phyloP scores from a whole-genome alignment of 176 grass and related monocot species.

The Avena sativa region DNA sequence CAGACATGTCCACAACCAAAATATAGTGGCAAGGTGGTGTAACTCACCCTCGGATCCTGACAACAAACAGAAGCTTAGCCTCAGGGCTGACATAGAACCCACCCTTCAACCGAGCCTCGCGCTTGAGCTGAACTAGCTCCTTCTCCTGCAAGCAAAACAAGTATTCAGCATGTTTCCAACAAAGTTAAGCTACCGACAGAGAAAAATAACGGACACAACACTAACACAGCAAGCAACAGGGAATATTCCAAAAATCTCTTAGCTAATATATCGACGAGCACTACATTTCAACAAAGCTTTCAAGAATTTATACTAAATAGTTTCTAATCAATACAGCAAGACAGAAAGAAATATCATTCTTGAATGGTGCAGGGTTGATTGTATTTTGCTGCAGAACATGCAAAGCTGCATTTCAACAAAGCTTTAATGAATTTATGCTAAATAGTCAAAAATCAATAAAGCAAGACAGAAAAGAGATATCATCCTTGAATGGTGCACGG shows the following conservation, averaged over 20 bases:
- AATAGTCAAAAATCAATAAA: background rate
- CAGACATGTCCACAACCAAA: too few species aligned
- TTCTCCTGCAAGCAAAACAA: slow-evolving; percentile 56
- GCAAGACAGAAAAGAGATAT: background rate
- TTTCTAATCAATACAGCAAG: background rate
- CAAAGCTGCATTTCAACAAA: background rate
- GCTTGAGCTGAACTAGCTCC: slow-evolving; percentile 87
- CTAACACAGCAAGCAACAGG: background rate
- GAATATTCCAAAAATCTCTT: background rate
- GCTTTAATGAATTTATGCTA: background rate
- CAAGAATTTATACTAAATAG: background rate
- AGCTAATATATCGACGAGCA: background rate
- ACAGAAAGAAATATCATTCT: fast-evolving
- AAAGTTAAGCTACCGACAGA: background rate
- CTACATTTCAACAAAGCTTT: background rate
- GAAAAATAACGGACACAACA: background rate
- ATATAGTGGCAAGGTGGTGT: slow-evolving; percentile 25
- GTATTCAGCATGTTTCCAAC: background rate
- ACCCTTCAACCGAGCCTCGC: slow-evolving; percentile 89
- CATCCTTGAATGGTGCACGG: background rate
- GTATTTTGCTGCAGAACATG: background rate
- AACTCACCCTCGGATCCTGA: slow-evolving; percentile 81
- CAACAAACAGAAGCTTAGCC: slow-evolving; percentile 81
- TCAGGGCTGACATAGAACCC: slow-evolving; percentile 96
- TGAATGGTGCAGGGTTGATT: background rate